A percentile compares a stretch with the other conserved stretches of the same genome.
Conservation (phyloP, 768 basidiomycete genomes). For the Russula earlei region DNA sequence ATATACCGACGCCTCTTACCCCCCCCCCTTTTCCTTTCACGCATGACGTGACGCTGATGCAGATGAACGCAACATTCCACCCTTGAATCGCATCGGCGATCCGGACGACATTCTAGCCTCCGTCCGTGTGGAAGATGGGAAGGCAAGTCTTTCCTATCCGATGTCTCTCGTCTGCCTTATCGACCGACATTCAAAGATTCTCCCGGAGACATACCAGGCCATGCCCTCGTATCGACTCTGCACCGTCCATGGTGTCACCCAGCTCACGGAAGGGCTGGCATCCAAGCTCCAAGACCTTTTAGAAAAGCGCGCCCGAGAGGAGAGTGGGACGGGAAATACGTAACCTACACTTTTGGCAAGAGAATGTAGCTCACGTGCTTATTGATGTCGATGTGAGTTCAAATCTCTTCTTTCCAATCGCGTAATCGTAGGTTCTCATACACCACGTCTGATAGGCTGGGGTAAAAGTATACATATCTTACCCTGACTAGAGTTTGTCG, state of each 20-base stretch:
- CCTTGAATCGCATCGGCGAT: slow-evolving; percentile 67
- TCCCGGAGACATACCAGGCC: slow-evolving; percentile 63
- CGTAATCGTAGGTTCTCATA: no score
- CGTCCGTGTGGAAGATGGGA: slow-evolving; percentile 61
- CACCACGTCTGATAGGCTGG: no score
- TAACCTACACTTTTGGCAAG: background rate
- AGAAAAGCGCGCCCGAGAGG: slow-evolving; percentile 26
- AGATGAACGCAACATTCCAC: slow-evolving; percentile 69
- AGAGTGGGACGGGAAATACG: slow-evolving; percentile 19
- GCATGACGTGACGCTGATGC: background rate
- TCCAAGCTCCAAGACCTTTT: slow-evolving; percentile 36
- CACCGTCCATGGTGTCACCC: slow-evolving; percentile 60
- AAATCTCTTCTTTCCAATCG: no score
- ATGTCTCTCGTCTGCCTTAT: background rate
- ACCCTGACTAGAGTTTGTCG: no score
- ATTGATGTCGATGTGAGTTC: no score
- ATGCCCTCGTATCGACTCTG: slow-evolving; percentile 82
- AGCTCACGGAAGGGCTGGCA: slow-evolving; percentile 60
- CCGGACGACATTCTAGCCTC: slow-evolving; percentile 78
- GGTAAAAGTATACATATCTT: no score
- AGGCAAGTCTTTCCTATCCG: slow-evolving; percentile 32
- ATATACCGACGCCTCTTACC: no score
- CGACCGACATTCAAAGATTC: slow-evolving; percentile 36
- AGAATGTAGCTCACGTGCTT: no score
- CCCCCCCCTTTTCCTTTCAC: background rate